phyloP scores from a whole-genome alignment of 768 basidiomycete genomes.

The Russula virescens region DNA sequence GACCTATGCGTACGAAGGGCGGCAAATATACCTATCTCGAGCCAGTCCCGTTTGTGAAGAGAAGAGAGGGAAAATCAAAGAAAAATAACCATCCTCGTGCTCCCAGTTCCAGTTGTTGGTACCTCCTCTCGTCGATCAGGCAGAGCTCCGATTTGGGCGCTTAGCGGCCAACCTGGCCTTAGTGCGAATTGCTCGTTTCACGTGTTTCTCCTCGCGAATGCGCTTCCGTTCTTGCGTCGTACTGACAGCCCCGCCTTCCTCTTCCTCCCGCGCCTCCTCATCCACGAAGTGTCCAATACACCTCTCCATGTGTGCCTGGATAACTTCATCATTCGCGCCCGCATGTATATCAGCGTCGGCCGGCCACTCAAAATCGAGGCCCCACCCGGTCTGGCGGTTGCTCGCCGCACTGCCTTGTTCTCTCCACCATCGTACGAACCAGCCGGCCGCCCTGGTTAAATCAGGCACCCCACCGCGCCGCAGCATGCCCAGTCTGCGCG shows the following conservation, averaged over 20 bases:
- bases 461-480: conserved; percentile 71
- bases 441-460: conserved; percentile 61
- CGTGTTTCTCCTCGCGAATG: conserved; percentile 37
- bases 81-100: no score
- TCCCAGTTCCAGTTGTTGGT: no score
- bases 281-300: conserved; percentile 55
- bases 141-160: neutral
- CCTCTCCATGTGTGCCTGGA: conserved; percentile 65
- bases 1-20: neutral
- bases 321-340: conserved; percentile 28
- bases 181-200: conserved; percentile 34
- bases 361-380: conserved; percentile 77
- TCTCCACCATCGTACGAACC: conserved; percentile 88
- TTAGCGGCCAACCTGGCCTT: conserved; percentile 27
- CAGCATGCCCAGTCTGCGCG: conserved; percentile 74
- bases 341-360: conserved; percentile 21
- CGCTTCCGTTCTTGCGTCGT: conserved; percentile 67
- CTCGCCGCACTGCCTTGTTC: conserved; percentile 50
- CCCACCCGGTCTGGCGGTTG: conserved; percentile 59
- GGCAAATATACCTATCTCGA: conserved; percentile 6
- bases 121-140: neutral
- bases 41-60: neutral
- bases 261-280: conserved; percentile 43
- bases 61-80: neutral
- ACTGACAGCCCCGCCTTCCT: conserved; percentile 54